Evolutionary conservation across 2,329 filamentous ascomycete genomes (phyloP), one percentile per base, ranked within the genome.

Genomic region (Metarhizium humberi): DNA sequence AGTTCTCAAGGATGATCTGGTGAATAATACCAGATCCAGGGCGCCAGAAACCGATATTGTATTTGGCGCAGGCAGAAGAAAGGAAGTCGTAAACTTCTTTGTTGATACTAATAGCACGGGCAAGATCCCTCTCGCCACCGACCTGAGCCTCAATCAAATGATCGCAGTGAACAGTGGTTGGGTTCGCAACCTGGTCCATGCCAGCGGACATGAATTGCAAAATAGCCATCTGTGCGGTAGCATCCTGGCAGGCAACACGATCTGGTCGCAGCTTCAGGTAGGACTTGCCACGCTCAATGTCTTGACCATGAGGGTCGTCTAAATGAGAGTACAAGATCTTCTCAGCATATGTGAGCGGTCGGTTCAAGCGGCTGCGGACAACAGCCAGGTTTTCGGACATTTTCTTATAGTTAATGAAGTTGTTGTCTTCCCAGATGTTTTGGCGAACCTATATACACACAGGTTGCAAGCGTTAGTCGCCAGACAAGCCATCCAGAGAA

Each of bases 371-470:
- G 67, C 79, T 74, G 69, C 94, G 89, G 65, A 99, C 94, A 73
- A 99, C 85, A 67, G 85, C 79, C 58, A 99, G 84, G 82, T 96
- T 97, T 80, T 97, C 92, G 66, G 88, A 91, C 91, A 97, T 96
- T 84, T 96, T 96, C 84, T 90, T 91, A 75, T 99, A 99, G 83
- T 96, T 96, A 82, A 97, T 96, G 81, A 90, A 96, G 82, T 95
- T 94, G 75, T 82, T 84, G 75, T 91, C 88, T 78, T 99, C 94
- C 81, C 86, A 90, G 78, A 90, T 96, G 81, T 92, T 95, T 83
- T 97, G 96, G 75, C 87, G 88, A 74, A 99, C 80, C 80, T 84
- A 55, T 53, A 50, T 20, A n/a, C 10, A 25, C 4, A 34, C 14
- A 14, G 16, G 52, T 40, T 40, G 32, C 45, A 45, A 18, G 6